Evolutionary conservation across 2,329 filamentous ascomycete genomes (phyloP), one percentile per base, ranked within the genome.

Genomic region (Epichloe sibirici): DNA sequence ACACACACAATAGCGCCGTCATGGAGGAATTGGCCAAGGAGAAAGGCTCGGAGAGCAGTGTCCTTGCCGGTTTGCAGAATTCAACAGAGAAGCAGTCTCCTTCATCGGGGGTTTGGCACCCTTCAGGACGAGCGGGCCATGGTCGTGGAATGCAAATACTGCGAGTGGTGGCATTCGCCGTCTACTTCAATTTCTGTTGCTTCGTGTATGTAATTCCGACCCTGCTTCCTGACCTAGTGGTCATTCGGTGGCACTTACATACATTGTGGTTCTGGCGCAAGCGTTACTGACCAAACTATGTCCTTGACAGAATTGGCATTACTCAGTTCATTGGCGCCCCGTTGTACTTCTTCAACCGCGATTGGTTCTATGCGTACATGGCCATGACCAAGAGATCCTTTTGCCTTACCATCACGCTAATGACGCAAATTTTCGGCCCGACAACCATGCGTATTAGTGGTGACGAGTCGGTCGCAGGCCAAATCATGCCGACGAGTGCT

Each of bases 361-460:
- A 88, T 45, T 79, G 86, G 63, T 95, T 88, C 72, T 86, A 94
- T 68, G 79, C 83, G 56, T 94, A 89, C 70, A 94, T 95, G 81
- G 82, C 88, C 42, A 78, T 89, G 66, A 93, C 88, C 11, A 95
- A 95, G 68, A 81, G 88, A 63, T 87, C 81, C 2, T 94, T 94
- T 66, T 87, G 86, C 39, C 76, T 94, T 15, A 71, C 89, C 45
- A 82, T 85, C 57, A 90, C 85, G 21, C 85, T 84, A 45, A 82
- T 91, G 73, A 94, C 88, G 13, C 82, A 91, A 62, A 87, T 87
- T 74, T 95, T 88, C 85, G 85, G 86, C n/a, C 87, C 88, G 3
- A 93, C 88, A 0, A 78, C 82, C 4, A 84, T 95, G 52, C 78
- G 87, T 51, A 85, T 95, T 61, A 93, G 88, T 65, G 89, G 89